Conservation (phyloP, 345 rosid genomes). For the Cardiospermum halicacabum region DNA sequence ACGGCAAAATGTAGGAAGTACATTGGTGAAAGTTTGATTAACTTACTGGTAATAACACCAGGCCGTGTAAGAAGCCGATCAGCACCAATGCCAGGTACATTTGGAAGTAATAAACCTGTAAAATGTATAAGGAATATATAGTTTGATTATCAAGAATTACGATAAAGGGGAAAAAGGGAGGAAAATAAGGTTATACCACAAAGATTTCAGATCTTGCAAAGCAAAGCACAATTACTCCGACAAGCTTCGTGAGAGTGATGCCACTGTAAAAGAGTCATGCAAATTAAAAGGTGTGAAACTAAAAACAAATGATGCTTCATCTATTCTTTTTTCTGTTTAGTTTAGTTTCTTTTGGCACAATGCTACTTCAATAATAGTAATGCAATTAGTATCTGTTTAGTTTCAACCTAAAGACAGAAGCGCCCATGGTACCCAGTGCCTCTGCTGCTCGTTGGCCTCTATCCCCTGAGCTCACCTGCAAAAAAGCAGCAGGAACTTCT, state of each 20-base stretch:
- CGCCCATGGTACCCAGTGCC: constrained; percentile 93
- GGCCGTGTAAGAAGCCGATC: constrained; percentile 88
- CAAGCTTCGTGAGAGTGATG: constrained; percentile 86
- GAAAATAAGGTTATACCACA: constrained; percentile 52
- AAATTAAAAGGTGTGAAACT: background rate
- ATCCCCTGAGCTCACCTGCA: constrained; percentile 74
- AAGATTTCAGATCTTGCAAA: constrained; percentile 85
- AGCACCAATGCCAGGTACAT: constrained; percentile 89
- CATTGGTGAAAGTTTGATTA: background rate
- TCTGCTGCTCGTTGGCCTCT: constrained; percentile 61
- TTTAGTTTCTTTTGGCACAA: no score
- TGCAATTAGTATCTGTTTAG: no score
- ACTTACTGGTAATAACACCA: constrained; percentile 88
- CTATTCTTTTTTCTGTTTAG: background rate
- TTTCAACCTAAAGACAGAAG: constrained; percentile 88
- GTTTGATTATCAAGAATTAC: constrained; percentile 2
- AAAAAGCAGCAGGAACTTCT: background rate
- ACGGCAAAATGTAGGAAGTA: background rate
- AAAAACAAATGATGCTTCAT: background rate
- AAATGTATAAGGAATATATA: background rate
- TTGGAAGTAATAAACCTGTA: constrained; percentile 94
- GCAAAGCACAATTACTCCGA: constrained; percentile 84
- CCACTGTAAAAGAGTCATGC: constrained; percentile 50
- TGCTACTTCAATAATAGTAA: no score
- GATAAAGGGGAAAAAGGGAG: constrained; percentile 16